Percentiles rank a stretch among this genome's conserved stretches.
Evolutionary conservation across 1,139 yeast species (phyloP).

Genomic region (Nakaseomyces bracarensis): DNA sequence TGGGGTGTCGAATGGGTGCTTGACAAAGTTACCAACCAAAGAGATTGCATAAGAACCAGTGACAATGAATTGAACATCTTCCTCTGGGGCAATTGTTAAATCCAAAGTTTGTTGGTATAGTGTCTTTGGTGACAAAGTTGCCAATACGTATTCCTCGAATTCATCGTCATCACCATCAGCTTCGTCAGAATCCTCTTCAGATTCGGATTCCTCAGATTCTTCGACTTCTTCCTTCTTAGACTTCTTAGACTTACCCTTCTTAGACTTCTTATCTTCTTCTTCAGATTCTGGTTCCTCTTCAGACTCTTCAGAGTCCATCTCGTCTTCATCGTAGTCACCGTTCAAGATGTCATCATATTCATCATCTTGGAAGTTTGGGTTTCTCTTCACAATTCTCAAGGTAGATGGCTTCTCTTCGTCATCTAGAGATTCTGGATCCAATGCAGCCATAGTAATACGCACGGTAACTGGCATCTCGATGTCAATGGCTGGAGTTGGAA

Average conservation of each 20-base stretch:
- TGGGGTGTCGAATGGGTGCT: conserved; percentile 62
- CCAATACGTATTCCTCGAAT: conserved; percentile 70
- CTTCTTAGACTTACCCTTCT: not conserved
- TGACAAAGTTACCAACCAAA: conserved; percentile 89
- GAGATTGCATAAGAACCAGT: conserved; percentile 93
- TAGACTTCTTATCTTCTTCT: conserved; percentile 25
- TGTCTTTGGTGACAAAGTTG: conserved; percentile 80
- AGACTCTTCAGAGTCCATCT: conserved; percentile 40
- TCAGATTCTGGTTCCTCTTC: conserved; percentile 34
- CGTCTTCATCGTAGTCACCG: conserved; percentile 49
- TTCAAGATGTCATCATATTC: conserved; percentile 38
- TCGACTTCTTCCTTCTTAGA: conserved; percentile 16
- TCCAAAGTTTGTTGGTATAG: conserved; percentile 89
- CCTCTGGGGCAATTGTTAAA: conserved; percentile 84
- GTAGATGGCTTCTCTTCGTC: conserved; percentile 78
- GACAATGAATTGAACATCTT: conserved; percentile 88
- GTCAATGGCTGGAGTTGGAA: conserved; percentile 79
- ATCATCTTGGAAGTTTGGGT: conserved; percentile 45
- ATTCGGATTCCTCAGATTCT: conserved; percentile 15
- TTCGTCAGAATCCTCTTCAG: conserved; percentile 30
- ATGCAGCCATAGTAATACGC: conserved; percentile 89
- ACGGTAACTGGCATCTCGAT: conserved; percentile 83
- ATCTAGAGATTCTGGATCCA: conserved; percentile 83
- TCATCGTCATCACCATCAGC: conserved; percentile 46
- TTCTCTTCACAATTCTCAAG: conserved; percentile 75